Conservation (phyloP, 805 yeast genomes). For the Wickerhamomyces canadensis region DNA sequence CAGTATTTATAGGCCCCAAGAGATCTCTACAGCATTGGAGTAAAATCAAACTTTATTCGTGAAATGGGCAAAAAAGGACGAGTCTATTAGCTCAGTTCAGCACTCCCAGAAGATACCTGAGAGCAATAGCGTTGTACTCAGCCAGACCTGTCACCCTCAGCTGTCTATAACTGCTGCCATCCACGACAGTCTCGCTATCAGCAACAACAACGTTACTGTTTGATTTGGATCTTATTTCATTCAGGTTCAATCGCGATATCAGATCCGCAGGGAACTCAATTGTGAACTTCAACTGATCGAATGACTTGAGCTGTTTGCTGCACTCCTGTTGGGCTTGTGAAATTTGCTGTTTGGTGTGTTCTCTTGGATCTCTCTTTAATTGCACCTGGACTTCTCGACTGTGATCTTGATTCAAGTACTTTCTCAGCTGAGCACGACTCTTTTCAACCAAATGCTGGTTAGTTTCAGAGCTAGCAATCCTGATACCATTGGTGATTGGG, state of each 20-base stretch:
- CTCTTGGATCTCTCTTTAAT: slow-evolving; percentile 5
- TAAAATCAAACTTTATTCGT: too few species aligned
- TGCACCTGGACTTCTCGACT: slow-evolving; percentile 2
- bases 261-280: slow-evolving; percentile 16
- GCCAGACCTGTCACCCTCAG: slow-evolving; percentile 13
- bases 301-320: slow-evolving; percentile 6
- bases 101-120: slow-evolving; percentile 5
- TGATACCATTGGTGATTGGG: slow-evolving; percentile 7
- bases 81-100: too few species aligned
- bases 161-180: slow-evolving; percentile 5
- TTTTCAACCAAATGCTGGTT: slow-evolving; percentile 9
- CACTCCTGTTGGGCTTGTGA: slow-evolving; percentile 6
- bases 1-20: too few species aligned
- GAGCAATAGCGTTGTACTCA: slow-evolving; percentile 13
- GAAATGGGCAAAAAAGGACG: too few species aligned
- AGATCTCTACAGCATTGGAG: too few species aligned
- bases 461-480: slow-evolving; percentile 4
- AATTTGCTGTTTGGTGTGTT: slow-evolving; percentile 4
- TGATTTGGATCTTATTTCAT: slow-evolving; percentile 15
- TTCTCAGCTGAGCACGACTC: slow-evolving; percentile 4
- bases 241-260: slow-evolving; percentile 12
- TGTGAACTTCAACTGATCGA: slow-evolving; percentile 5
- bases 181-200: slow-evolving; percentile 5
- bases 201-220: slow-evolving; percentile 15
- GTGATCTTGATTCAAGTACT: slow-evolving; percentile 3